A percentile compares a stretch with the other conserved stretches of the same genome.
phyloP scores from a whole-genome alignment of 768 basidiomycete species.

The Boletus vermiculosoides region DNA sequence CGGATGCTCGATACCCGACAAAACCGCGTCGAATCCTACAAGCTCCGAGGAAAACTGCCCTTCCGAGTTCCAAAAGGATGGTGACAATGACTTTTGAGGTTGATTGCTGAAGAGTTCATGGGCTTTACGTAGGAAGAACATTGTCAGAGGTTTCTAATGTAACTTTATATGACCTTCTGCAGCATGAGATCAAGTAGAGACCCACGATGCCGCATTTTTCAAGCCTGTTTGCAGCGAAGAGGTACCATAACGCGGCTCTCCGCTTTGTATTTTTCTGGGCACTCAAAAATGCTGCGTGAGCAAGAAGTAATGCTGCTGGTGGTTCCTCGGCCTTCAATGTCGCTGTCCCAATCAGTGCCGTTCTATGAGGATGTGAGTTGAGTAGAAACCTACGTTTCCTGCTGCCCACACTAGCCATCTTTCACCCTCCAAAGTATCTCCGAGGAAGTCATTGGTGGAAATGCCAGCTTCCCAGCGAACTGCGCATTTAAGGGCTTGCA shows the following conservation, averaged over 20 bases:
- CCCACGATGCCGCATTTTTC: constrained; percentile 85
- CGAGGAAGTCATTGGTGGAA: constrained; percentile 53
- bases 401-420: constrained; percentile 87
- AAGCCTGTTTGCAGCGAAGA: constrained; percentile 68
- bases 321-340: constrained; percentile 73
- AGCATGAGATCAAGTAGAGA: constrained; percentile 16
- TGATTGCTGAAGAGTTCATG: constrained; percentile 56
- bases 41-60: constrained; percentile 40
- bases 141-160: constrained; percentile 76
- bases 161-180: constrained; percentile 1
- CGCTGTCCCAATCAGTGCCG: constrained; percentile 29
- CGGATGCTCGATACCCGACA: constrained; percentile 76
- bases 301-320: constrained; percentile 73
- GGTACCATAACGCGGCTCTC: constrained; percentile 77
- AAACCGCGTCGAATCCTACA: constrained; percentile 58
- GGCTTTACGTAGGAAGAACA: constrained; percentile 75
- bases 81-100: constrained; percentile 61
- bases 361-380: not conserved
- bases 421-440: constrained; percentile 65
- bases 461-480: constrained; percentile 79
- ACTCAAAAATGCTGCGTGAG: constrained; percentile 75
- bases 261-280: constrained; percentile 53
- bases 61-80: constrained; percentile 80
- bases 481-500: constrained; percentile 66
- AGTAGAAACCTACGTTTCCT: constrained; percentile 57